Evolutionary conservation across 2,329 filamentous ascomycete genomes (phyloP), one percentile per base, ranked within the genome.

Genomic region (Cytospora schulzeri): DNA sequence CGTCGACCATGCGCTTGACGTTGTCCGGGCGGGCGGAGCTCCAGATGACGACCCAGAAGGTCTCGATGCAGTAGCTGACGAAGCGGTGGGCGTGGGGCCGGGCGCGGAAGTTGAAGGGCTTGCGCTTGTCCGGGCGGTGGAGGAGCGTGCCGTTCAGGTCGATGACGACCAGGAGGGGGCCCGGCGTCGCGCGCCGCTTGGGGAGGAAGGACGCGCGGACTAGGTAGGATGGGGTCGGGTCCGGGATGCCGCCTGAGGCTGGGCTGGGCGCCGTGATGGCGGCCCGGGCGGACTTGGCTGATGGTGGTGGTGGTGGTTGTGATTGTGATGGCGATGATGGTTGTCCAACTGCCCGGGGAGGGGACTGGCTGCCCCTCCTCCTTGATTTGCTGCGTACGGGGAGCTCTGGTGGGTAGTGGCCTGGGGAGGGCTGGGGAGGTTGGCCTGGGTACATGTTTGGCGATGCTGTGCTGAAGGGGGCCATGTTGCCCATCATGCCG

Each of bases 141-240:
- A 98, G 84, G 1, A 99, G 83, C 0, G 94, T 97, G 67, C 95
- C 95, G 75, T 98, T 99, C 45, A 99, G 85, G 77, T 99, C 95
- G 67, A 98, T 85, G 55, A 98, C 85, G 58, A 99, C 81, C 26
- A 99, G 86, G 38, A 97, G 83, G 19, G 84, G 85, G 50, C 86
- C 85, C 1, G 88, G 84, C 1, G 75, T 58, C 0, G 75, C 48
- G 4, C 84, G 76, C 19, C 69, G 68, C 31, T 74, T 70, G 0
- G 86, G 81, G 0, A 77, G 70, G 17, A 77, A 69, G 5, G 77
- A 73, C 2, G 90, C 81, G 60, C 82, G 81, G 4, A 72, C 61
- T n/a, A 92, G 78, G 76, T 96, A 96, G 55, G 76, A 72, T 0
- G 76, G 54, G 1, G 84, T 83, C 0, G 91, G 86, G 0, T 83